Base-by-base conservation (phyloP, 2,329 filamentous ascomycete species). In the Drechslerella dactyloides region DNA sequence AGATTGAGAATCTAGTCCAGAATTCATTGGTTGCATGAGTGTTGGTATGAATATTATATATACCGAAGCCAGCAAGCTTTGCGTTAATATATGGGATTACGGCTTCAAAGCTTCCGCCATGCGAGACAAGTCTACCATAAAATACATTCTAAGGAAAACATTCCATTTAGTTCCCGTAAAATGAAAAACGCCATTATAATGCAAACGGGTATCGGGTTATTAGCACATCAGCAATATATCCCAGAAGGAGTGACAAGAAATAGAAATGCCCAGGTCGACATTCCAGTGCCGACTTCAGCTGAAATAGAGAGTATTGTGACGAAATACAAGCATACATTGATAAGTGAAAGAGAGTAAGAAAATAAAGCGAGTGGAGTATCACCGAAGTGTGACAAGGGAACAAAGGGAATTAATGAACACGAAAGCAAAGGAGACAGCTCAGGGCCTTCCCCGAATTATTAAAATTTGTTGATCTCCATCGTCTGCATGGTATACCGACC, bases 391-490 rank as follows among this genome's bases (percentile, higher is more conserved):
- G 35, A 55, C 42, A 24, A 19, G 37, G 21, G 53, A 27, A 52
- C 37, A 40, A 27, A 23, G 35, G 8, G 21, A 63, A 54, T 21
- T 24, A 35, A 44, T 21, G 17, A 40, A 58, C n/a, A 61, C 13
- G 21, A 19, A 24, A 44, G 15, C 24, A 42, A 51, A 33, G 19
- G 19, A 48, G 19, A 5, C 5, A 44, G 17, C 17, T 8, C 40
- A 46, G 24, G 10, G 10, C 19, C 7, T 40, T 35, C 30, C 23
- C 11, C 37, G 35, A 24, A 5, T 27, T 27, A 24, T 59, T 72
- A 72, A 35, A 72, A 72, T 17, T 65, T 72, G 37, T 72, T 72
- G 8, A 68, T 73, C 24, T 73, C 62, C 69, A 68, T 62, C 6
- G 69, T 73, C 33, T 73, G 69, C 23, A 62, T 52, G 17, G 69